Percentiles rank a stretch among this genome's conserved stretches.
Conservation (phyloP, 441 rosid species). For the Gossypium gossypioides region DNA sequence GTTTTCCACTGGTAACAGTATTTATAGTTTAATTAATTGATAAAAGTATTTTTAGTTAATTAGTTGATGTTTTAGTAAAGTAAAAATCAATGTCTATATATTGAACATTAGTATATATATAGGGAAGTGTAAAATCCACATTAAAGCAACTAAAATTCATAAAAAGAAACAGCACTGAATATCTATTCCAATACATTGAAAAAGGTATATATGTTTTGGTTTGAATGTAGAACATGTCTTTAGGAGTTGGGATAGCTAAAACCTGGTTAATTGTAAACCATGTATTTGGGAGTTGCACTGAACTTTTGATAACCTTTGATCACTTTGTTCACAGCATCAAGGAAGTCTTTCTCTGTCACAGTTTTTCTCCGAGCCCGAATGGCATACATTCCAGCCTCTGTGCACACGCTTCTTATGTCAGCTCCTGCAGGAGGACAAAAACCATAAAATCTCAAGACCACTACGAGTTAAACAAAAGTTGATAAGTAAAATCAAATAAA, state of each 20-base stretch:
- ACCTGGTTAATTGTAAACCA: conserved; percentile 66
- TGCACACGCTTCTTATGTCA: conserved; percentile 94
- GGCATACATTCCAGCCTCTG: conserved; percentile 97
- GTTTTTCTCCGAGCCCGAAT: conserved; percentile 89
- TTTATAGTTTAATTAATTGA: too few species aligned
- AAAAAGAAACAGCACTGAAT: neutral
- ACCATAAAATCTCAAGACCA: neutral
- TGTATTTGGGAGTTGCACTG: conserved; percentile 89
- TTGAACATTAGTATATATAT: neutral
- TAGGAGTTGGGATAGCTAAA: neutral
- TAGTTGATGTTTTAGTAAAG: too few species aligned
- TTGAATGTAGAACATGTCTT: neutral
- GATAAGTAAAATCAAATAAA: neutral
- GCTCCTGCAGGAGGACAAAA: conserved; percentile 48
- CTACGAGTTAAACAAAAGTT: neutral
- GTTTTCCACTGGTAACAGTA: too few species aligned
- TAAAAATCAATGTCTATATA: neutral
- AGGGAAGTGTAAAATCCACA: neutral
- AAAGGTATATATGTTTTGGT: neutral
- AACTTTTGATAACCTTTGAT: conserved; percentile 96
- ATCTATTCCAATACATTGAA: neutral
- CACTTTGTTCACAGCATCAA: conserved; percentile 93
- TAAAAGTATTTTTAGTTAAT: too few species aligned
- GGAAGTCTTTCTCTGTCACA: conserved; percentile 90
- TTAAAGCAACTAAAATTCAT: neutral